These are phyloP conservation scores for Serendipita indica DNA, from an alignment of 768 basidiomycete genomes.

Conservation along the genomic window DNA sequence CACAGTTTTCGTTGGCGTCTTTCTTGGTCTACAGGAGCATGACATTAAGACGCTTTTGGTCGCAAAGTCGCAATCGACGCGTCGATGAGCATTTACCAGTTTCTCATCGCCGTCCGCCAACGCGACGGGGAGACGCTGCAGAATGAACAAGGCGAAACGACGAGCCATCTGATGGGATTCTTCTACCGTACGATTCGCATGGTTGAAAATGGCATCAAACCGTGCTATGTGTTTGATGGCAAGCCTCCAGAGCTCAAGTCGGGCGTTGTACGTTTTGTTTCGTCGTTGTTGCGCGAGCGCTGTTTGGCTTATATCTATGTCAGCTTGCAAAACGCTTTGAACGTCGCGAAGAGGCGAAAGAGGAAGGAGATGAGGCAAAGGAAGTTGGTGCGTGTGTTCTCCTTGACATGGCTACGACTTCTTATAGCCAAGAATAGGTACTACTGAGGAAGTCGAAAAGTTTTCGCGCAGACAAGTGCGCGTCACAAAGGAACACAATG, in stretches of 20 bases:
- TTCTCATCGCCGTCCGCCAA: conserved; percentile 93
- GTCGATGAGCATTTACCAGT: conserved; percentile 94
- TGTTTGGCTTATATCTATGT: conserved; percentile 8
- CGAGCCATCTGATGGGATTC: conserved; percentile 95
- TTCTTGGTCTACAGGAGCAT: conserved; percentile 55
- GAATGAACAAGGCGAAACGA: conserved; percentile 96
- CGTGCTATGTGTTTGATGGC: conserved; percentile 95
- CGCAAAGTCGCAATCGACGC: conserved; percentile 98
- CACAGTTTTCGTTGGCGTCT: neutral
- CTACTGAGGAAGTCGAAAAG: conserved; percentile 82
- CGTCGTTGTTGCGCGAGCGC: neutral
- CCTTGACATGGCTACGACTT: neutral
- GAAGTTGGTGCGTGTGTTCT: conserved; percentile 47
- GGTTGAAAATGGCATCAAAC: conserved; percentile 97
- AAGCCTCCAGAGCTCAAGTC: conserved; percentile 96
- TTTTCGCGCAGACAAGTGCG: conserved; percentile 83
- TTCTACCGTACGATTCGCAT: conserved; percentile 97
- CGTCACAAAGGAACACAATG: conserved; percentile 91
- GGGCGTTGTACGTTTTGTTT: conserved; percentile 60
- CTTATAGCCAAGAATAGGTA: conserved; percentile 30
- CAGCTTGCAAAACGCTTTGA: conserved; percentile 97
- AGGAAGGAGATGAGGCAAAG: conserved; percentile 90
- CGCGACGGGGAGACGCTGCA: conserved; percentile 92
- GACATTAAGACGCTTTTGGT: conserved; percentile 93
- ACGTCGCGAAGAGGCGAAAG: conserved; percentile 80